Evolutionary conservation across 768 basidiomycete genomes (phyloP), one percentile per base, ranked within the genome.

Genomic region (Psilocybe azurescens): DNA sequence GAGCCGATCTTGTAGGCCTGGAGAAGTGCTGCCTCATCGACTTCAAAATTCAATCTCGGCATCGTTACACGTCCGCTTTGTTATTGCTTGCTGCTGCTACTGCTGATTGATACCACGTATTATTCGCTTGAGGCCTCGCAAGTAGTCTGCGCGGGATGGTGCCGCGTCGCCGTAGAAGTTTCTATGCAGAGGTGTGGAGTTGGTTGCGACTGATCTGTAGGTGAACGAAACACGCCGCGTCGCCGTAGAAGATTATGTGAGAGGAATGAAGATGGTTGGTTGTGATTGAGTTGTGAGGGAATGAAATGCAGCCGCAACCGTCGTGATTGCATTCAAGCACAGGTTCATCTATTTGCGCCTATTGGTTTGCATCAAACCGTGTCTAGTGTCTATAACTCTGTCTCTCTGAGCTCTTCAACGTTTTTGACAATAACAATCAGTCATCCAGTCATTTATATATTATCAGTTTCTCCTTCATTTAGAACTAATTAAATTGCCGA

Each of bases 1-100:
- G 87, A 87, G 11, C 90, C 89, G 49, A 99, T 84, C 63, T 89
- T 90, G 72, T 99, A 99, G 2, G 92, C 84, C 77, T 95, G 95
- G 60, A 99, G 85, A 46, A 99, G 76, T 10, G 89, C 77, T 8
- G 87, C 91, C 73, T 95, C 93, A 74, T 95, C 94, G 29, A 89
- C 81, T 51, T 88, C 81, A 67, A 92, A 83, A 70, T 87, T 89
- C 59, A 88, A 79, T 67, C 82, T 86, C 30, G 84, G 83, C 86
- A 89, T 89, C 39, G 56, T 56, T 28, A 55, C 53, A 30, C 33
- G 52, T 18, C 32, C n/a, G 32, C 32, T 5, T 20, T 30, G 32
- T 4, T 32, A 13, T 38, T 18, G 29, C 32, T 36, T 36, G 14
- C 5, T 32, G 56, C 13, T 28, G 29, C 10, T 28, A 16, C 8